Evolutionary conservation across 2,329 filamentous ascomycete species (phyloP).

Genomic region (Aaosphaeria arxii): DNA sequence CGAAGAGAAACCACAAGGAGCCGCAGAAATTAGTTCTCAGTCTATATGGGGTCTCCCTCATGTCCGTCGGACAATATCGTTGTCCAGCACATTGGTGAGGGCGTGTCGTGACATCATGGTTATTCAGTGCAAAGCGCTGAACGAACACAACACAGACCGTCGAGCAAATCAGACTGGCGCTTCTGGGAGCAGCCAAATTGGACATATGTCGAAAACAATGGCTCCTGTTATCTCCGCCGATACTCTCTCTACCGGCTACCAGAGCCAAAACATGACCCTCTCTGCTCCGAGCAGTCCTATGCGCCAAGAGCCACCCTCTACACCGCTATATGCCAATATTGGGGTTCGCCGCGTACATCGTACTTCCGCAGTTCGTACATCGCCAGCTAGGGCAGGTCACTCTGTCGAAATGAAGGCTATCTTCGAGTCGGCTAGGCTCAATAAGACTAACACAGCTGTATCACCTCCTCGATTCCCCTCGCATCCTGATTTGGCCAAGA

Average conservation of each 20-base stretch:
- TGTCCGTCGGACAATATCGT: not conserved
- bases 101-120: constrained; percentile 5
- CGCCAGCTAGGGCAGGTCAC: constrained; percentile 28
- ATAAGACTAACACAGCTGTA: not conserved
- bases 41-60: not conserved
- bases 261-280: not conserved
- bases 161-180: constrained; percentile 6
- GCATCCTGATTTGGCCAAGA: constrained; percentile 14
- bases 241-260: not conserved
- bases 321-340: constrained; percentile 15
- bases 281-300: constrained; percentile 1
- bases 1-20: not conserved
- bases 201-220: constrained; percentile 1
- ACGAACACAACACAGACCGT: constrained; percentile 10
- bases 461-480: constrained; percentile 20
- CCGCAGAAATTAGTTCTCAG: not conserved
- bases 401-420: constrained; percentile 25
- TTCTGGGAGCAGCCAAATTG: constrained; percentile 3
- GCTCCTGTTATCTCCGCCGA: constrained; percentile 1
- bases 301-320: constrained; percentile 4
- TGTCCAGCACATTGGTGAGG: not conserved
- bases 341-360: constrained; percentile 19
- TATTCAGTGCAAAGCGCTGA: constrained; percentile 5
- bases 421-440: constrained; percentile 16
- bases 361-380: constrained; percentile 16